phyloP scores from a whole-genome alignment of 345 rosid species.

The Hirschfeldia incana region DNA sequence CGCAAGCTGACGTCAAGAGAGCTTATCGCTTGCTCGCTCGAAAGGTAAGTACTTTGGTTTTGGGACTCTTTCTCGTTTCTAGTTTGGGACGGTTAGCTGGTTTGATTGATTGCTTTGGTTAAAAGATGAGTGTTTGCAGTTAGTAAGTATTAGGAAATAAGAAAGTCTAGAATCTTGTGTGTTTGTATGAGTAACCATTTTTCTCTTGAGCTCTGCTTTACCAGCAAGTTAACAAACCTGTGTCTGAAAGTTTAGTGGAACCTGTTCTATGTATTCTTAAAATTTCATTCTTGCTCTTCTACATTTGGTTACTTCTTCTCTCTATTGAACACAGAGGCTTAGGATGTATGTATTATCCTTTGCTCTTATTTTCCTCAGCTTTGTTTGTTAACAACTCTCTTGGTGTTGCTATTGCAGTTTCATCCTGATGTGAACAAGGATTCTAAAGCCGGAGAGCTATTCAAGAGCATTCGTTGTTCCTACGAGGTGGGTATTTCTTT shows the following conservation, averaged over 20 bases:
- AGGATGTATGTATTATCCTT: background rate
- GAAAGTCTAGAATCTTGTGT: too few species aligned
- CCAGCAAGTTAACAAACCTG: too few species aligned
- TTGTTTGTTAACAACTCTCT: constrained; percentile 6
- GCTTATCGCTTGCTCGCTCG: constrained; percentile 91
- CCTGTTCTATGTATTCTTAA: background rate
- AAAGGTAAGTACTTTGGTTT: constrained; percentile 46
- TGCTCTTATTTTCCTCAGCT: background rate
- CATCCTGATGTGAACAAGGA: constrained; percentile 94
- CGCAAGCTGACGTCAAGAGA: constrained; percentile 64
- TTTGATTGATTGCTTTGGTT: background rate
- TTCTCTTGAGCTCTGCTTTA: too few species aligned
- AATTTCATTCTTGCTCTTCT: background rate
- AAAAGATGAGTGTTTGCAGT: background rate
- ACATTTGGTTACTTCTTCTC: background rate
- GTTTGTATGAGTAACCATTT: too few species aligned
- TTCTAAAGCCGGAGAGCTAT: constrained; percentile 60
- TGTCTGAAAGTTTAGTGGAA: background rate
- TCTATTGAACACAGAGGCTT: background rate
- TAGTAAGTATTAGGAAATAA: background rate
- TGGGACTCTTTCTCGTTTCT: background rate
- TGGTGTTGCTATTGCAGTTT: constrained; percentile 49
- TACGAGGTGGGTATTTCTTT: constrained; percentile 62
- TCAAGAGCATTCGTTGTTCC: constrained; percentile 72
- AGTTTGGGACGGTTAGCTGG: background rate